Conservation (phyloP, 495 filamentous ascomycete species). For the Neurospora sp. region DNA sequence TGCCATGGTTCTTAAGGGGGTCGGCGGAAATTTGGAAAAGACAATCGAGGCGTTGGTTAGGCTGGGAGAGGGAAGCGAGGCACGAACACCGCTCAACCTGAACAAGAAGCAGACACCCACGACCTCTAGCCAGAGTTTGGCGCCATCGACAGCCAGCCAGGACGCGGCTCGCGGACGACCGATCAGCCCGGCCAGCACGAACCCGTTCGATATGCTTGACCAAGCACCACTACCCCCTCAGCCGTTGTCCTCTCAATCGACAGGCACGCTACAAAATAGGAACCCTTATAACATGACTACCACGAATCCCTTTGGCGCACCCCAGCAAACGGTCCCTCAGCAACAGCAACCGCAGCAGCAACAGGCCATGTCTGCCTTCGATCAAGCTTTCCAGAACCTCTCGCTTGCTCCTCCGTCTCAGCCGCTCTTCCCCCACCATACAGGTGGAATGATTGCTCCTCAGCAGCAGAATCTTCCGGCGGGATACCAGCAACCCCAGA, state of each 20-base stretch:
- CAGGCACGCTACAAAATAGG: constrained; percentile 42
- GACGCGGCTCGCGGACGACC: constrained; percentile 23
- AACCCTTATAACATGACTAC: constrained; percentile 36
- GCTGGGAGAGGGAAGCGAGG: constrained; percentile 51
- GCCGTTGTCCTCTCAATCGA: constrained; percentile 48
- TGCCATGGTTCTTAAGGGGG: constrained; percentile 62
- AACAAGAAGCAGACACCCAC: background rate
- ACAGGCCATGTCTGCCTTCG: constrained; percentile 33
- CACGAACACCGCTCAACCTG: background rate
- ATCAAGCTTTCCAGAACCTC: constrained; percentile 62
- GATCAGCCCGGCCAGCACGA: constrained; percentile 40
- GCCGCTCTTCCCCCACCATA: constrained; percentile 73
- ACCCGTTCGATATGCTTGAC: constrained; percentile 58
- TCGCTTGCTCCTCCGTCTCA: constrained; percentile 50
- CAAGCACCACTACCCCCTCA: constrained; percentile 30
- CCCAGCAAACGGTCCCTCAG: constrained; percentile 11
- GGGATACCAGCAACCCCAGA: constrained; percentile 41
- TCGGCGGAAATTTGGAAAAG: constrained; percentile 74
- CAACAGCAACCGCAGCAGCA: constrained; percentile 15
- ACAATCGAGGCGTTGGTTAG: constrained; percentile 73
- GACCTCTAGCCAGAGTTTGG: constrained; percentile 27
- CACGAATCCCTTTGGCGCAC: constrained; percentile 42
- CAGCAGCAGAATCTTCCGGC: constrained; percentile 38
- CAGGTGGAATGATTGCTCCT: constrained; percentile 59
- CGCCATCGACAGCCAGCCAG: constrained; percentile 23